Conservation (phyloP, 768 basidiomycete genomes). For the Nidularia pulvinata region DNA sequence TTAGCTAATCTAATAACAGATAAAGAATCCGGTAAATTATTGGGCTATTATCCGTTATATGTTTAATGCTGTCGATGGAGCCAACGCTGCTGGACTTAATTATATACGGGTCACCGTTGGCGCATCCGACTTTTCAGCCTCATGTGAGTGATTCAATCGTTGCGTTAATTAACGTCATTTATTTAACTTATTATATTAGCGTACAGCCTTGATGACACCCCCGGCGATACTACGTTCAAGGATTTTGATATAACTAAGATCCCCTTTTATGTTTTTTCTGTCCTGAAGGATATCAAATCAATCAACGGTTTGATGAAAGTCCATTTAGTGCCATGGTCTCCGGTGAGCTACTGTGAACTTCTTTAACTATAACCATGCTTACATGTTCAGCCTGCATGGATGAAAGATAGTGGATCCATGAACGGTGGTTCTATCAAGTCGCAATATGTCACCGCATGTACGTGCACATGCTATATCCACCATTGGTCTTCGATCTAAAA, state of each 20-base stretch:
- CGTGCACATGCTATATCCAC: neutral
- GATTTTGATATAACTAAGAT: constrained; percentile 56
- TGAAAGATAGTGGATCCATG: constrained; percentile 71
- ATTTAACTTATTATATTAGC: constrained; percentile 21
- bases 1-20: constrained; percentile 23
- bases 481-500: neutral
- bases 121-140: constrained; percentile 71
- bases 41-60: constrained; percentile 56
- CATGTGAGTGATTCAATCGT: constrained; percentile 28
- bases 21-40: constrained; percentile 53
- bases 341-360: constrained; percentile 36
- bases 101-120: constrained; percentile 73
- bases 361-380: neutral
- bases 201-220: constrained; percentile 68
- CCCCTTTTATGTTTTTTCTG: constrained; percentile 64
- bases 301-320: constrained; percentile 50
- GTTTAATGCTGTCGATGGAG: constrained; percentile 62
- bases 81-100: constrained; percentile 64
- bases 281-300: constrained; percentile 61
- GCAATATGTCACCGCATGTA: constrained; percentile 37
- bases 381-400: constrained; percentile 67
- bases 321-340: constrained; percentile 74
- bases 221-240: constrained; percentile 56
- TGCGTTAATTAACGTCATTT: neutral
- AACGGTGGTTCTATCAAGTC: constrained; percentile 60